These are phyloP conservation scores for Pseudozyma tsukubaensis DNA, from an alignment of 1,284 basidiomycete species.

Conservation along the genomic window DNA sequence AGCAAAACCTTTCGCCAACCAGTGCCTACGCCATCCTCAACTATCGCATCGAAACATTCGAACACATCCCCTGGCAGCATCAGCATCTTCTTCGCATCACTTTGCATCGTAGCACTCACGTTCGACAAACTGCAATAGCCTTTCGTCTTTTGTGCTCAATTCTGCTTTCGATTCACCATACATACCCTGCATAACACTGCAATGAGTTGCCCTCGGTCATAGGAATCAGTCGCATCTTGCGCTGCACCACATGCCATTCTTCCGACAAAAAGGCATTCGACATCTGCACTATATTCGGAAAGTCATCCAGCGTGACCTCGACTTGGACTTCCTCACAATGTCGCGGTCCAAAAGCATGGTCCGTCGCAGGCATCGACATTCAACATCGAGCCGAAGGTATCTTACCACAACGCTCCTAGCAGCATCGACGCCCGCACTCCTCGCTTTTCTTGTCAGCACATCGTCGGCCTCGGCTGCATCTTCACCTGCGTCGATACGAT, in stretches of 20 bases:
- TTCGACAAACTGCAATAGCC: not conserved
- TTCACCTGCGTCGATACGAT: too few species aligned
- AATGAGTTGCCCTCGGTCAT: constrained; percentile 29
- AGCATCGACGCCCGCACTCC: not conserved
- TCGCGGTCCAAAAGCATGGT: not conserved
- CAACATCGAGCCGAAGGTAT: too few species aligned
- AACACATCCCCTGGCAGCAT: too few species aligned
- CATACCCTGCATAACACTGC: not conserved
- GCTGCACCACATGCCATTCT: constrained; percentile 2
- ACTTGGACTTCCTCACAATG: not conserved
- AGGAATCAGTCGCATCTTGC: constrained; percentile 22
- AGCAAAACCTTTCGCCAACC: too few species aligned
- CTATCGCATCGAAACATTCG: too few species aligned
- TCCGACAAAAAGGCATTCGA: not conserved
- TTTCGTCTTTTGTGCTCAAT: not conserved
- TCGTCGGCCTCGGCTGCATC: too few species aligned
- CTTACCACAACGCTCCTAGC: not conserved
- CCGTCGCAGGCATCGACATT: too few species aligned
- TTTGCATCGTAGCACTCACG: not conserved
- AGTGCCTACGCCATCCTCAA: too few species aligned
- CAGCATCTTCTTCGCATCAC: too few species aligned
- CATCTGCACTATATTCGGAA: not conserved
- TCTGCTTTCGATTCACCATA: not conserved
- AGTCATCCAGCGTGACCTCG: too few species aligned
- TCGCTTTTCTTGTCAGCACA: constrained; percentile 6